Base-by-base conservation (phyloP, 2,329 filamentous ascomycete genomes). In the Massarina eburnea region DNA sequence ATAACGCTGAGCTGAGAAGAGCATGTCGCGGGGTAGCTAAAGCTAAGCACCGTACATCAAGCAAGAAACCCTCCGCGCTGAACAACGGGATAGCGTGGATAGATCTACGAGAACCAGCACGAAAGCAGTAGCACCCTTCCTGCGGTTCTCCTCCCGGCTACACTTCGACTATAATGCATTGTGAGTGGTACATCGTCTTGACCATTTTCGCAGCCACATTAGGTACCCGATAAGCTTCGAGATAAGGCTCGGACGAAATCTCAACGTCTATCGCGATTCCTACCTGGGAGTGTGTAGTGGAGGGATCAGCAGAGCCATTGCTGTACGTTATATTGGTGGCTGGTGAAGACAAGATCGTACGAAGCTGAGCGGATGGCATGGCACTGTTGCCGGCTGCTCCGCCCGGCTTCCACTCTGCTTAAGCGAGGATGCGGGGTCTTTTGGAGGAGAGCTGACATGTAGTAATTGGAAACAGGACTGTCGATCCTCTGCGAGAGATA, bases 291-390 rank as follows among this genome's bases (percentile, higher is more conserved):
- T 37, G 41, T 29, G 50, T 59, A 49, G 41, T 49, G 46, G 48
- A 57, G 46, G 51, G 54, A 62, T 63, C 58, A 70, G 67, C 65
- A 67, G 55, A 59, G 58, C 61, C 67, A 61, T 61, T 68, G 66
- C 66, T 58, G 22, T 50, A 43, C 43, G 59, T 45, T 69, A 70
- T 69, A 70, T 70, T 68, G 67, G 66, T 70, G 66, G 66, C 67
- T 64, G 57, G 48, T 32, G 34, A 33, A 18, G 17, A 29, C 24
- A 5, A 41, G 35, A 46, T 29, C 26, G 24, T 22, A 46, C 50
- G 51, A 51, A 43, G 56, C 55, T 55, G 55, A 57, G 49, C 42
- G 51, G 46, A 54, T 46, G 39, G 15, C 6, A 43, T 14, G 10
- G 40, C 18, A 30, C 17, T 51, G 42, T 46, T 53, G 39, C 22